phyloP scores from a whole-genome alignment of 768 basidiomycete species.

The Jaapia argillacea region DNA sequence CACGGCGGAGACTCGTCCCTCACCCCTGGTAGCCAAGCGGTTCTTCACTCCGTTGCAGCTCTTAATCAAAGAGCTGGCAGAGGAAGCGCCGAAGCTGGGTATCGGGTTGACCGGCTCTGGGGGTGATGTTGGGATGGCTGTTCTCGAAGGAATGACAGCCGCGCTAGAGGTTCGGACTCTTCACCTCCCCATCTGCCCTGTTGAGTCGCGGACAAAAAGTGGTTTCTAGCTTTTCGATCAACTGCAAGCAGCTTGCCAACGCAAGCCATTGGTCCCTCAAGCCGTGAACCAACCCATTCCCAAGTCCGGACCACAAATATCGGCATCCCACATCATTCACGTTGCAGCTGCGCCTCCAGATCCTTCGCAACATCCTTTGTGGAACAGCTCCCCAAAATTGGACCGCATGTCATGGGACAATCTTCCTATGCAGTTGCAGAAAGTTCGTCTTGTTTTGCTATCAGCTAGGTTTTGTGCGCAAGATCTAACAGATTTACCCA shows the following conservation, averaged over 20 bases:
- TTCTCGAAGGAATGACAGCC: conserved; percentile 61
- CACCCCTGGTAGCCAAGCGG: conserved; percentile 43
- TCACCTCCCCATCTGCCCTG: background rate
- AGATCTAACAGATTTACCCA: background rate
- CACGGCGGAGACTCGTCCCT: conserved; percentile 41
- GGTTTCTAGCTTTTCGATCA: no score
- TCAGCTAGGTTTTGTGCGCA: background rate
- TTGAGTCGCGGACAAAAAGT: no score
- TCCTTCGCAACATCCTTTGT: conserved; percentile 38
- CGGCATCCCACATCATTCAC: conserved; percentile 45
- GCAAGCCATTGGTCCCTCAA: conserved; percentile 2
- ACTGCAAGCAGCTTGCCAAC: conserved; percentile 12
- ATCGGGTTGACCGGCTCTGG: conserved; percentile 46
- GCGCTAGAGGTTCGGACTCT: conserved; percentile 49
- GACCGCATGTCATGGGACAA: conserved; percentile 24
- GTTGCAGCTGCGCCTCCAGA: conserved; percentile 52
- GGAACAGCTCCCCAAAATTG: conserved; percentile 36
- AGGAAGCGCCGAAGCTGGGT: conserved; percentile 39
- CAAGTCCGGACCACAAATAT: conserved; percentile 13
- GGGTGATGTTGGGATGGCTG: conserved; percentile 46
- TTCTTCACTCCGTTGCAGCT: conserved; percentile 39
- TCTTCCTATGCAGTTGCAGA: conserved; percentile 8
- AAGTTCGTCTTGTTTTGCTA: conserved; percentile 4
- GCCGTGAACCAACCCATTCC: conserved; percentile 11
- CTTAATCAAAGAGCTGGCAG: conserved; percentile 34